A percentile compares a stretch with the other conserved stretches of the same genome.
These are phyloP conservation scores for Kingdonia uniflora DNA, from an alignment of 164 flowering plant species.

Conservation along the genomic window DNA sequence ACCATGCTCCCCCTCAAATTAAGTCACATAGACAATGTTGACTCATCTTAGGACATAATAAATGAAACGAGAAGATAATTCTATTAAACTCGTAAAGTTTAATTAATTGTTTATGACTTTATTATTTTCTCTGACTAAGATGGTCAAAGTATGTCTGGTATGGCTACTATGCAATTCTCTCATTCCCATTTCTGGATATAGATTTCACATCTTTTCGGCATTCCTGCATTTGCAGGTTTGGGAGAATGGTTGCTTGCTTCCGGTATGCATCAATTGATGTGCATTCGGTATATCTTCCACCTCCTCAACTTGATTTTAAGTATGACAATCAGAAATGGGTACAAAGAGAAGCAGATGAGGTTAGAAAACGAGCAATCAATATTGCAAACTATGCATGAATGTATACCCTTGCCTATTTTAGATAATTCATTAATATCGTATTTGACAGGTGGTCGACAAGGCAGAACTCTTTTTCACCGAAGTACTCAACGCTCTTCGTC, in stretches of 20 bases:
- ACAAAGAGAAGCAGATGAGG: slow-evolving; percentile 72
- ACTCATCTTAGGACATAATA: no score
- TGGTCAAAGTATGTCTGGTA: no score
- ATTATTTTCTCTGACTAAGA: no score
- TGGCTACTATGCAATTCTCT: no score
- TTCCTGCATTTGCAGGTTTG: slow-evolving; percentile 46
- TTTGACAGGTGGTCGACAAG: slow-evolving; percentile 50
- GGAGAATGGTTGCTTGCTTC: slow-evolving; percentile 97
- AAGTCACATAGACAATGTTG: no score
- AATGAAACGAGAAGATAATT: no score
- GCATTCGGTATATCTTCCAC: slow-evolving; percentile 86
- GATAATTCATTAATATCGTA: slow-evolving; percentile 11
- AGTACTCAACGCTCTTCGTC: slow-evolving; percentile 52
- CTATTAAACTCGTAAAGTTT: no score
- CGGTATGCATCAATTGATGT: slow-evolving; percentile 96
- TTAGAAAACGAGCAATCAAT: slow-evolving; percentile 5
- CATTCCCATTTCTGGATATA: no score
- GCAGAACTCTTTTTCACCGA: slow-evolving; percentile 77
- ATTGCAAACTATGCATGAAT: neutral
- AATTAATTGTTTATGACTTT: no score
- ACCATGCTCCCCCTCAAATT: no score
- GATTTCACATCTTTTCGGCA: no score
- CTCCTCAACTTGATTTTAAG: slow-evolving; percentile 66
- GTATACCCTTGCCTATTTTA: slow-evolving; percentile 2
- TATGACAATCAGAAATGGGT: slow-evolving; percentile 79